phyloP scores from a whole-genome alignment of 345 rosid species.

The Linum trigynum region DNA sequence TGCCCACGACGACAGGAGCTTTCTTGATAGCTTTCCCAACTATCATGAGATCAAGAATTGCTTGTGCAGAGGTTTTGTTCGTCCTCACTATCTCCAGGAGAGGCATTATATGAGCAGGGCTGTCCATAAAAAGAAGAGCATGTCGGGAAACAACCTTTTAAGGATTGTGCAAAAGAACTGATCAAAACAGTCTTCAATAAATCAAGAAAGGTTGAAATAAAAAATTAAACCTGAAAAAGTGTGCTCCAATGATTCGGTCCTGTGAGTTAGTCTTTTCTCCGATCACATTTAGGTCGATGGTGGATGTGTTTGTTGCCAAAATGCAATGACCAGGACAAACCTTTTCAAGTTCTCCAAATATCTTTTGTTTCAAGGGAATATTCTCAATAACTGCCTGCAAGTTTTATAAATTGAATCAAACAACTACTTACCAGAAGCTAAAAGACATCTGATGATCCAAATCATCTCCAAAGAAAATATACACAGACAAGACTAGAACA shows the following conservation, averaged over 20 bases:
- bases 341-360: slow-evolving; percentile 78
- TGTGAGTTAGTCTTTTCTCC: slow-evolving; percentile 72
- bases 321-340: slow-evolving; percentile 77
- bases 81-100: slow-evolving; percentile 90
- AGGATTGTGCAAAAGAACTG: neutral
- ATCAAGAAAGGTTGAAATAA: neutral
- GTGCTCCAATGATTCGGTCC: slow-evolving; percentile 88
- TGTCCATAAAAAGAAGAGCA: slow-evolving; percentile 25
- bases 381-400: slow-evolving; percentile 89
- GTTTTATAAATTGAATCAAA: slow-evolving; percentile 13
- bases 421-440: neutral
- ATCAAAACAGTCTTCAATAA: neutral
- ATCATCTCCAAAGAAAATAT: slow-evolving; percentile 6
- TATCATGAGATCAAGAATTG: slow-evolving; percentile 79
- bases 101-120: slow-evolving; percentile 97
- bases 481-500: neutral
- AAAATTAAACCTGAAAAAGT: slow-evolving; percentile 72
- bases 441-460: neutral
- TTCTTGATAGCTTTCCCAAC: slow-evolving; percentile 79
- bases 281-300: slow-evolving; percentile 62
- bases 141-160: neutral
- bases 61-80: slow-evolving; percentile 75
- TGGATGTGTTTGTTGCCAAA: slow-evolving; percentile 86
- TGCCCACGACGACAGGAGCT: slow-evolving; percentile 92
- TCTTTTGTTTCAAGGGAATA: slow-evolving; percentile 72